Base-by-base conservation (phyloP, 2,329 filamentous ascomycete species). In the Paraphaeosphaeria sporulosa region DNA sequence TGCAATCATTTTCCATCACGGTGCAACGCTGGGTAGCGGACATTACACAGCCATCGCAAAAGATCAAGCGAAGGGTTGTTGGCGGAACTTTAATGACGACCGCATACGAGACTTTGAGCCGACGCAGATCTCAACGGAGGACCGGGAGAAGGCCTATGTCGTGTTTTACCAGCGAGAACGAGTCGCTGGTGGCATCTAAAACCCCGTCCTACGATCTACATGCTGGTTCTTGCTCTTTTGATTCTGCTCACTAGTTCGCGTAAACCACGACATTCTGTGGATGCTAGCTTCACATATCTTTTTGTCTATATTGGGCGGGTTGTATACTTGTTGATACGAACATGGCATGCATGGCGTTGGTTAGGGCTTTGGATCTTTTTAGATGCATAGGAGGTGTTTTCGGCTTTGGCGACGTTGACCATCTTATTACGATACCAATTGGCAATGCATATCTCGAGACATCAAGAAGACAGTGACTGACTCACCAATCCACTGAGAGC, bases 1-100 rank as follows among this genome's bases (percentile, higher is more conserved):
- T 74, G 94, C 89, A 2, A 90, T 97, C 7, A 87, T 96, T 56
- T 84, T 91, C 63, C 94, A 97, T 75, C 78, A 86, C 4, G 94
- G 94, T 23, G 80, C 80, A 1, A 87, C 84, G 1, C 82, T 91
- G 55, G 86, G 87, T 40, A 87, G 86, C 53, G 94, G 94, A 0
- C 94, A 97, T 78, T 97, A 97, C 76, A 89, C 90, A 55, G 85
- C 89, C 3, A 88, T 90, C 30, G 80, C 80, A 47, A 81, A 79
- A 57, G 82, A 84, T 61, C 75, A 73, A 44, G 76, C 82, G 34
- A 80, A 85, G 30, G 82, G 83, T 27, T 84, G 82, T 61, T 90
- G 87, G 87, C 80, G 86, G 32, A 82, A 82, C 49, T 89, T 87
- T 65, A 88, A 90, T 65, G 87, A 90, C 43, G 73, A 76, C 30